Evolutionary conservation across 2,329 filamentous ascomycete species (phyloP).

Genomic region (Claviceps spartinae): DNA sequence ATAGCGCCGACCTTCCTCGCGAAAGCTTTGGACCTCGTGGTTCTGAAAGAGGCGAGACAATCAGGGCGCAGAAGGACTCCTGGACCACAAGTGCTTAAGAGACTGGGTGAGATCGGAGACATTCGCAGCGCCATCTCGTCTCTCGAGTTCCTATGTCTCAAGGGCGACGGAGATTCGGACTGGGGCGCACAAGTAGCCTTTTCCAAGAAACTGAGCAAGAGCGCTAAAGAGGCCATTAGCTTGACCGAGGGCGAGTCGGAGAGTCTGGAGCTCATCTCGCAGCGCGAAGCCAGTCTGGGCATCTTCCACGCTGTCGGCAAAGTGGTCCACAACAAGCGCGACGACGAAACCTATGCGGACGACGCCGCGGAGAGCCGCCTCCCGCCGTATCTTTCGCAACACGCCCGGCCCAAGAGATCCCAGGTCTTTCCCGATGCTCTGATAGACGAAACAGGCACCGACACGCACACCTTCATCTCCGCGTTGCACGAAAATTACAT

Average conservation of each 20-base stretch:
- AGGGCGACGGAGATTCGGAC: constrained; percentile 58
- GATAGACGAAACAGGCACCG: constrained; percentile 88
- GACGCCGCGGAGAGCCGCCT: constrained; percentile 35
- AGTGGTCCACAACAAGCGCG: constrained; percentile 89
- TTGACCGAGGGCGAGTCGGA: constrained; percentile 69
- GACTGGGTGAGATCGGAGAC: constrained; percentile 76
- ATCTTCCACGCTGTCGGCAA: constrained; percentile 96
- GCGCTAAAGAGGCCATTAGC: constrained; percentile 37
- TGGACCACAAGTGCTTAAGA: constrained; percentile 64
- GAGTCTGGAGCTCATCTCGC: constrained; percentile 66
- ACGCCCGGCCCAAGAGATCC: constrained; percentile 46
- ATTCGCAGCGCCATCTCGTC: constrained; percentile 86
- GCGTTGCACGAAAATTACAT: constrained; percentile 90
- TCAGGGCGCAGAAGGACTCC: constrained; percentile 65
- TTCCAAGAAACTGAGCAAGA: constrained; percentile 48
- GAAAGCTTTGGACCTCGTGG: constrained; percentile 69
- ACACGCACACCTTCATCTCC: constrained; percentile 78
- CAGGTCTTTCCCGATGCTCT: constrained; percentile 59
- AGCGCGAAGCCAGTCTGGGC: constrained; percentile 77
- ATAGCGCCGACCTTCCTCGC: constrained; percentile 75
- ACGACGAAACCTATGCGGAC: constrained; percentile 33
- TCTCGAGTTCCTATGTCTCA: constrained; percentile 81
- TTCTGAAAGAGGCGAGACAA: constrained; percentile 72
- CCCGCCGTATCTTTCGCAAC: constrained; percentile 43
- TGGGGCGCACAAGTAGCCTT: constrained; percentile 65